phyloP scores from a whole-genome alignment of 2,329 filamentous ascomycete species.

The Beauveria sp. region DNA sequence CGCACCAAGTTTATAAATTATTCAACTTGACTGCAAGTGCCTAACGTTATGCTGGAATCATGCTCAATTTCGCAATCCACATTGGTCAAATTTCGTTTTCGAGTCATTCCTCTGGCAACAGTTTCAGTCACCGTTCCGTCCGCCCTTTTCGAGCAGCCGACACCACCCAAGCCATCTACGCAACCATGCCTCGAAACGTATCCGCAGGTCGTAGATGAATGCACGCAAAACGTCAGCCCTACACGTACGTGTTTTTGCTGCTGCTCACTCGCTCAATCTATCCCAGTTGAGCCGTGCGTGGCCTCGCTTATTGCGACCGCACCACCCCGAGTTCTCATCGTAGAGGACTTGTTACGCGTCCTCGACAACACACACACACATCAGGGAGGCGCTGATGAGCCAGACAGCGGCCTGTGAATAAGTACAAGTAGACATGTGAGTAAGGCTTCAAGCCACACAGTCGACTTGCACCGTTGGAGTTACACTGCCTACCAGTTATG shows the following conservation, averaged over 20 bases:
- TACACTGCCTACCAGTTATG: neutral
- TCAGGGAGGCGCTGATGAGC: no score
- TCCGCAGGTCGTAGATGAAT: neutral
- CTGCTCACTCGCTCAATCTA: neutral
- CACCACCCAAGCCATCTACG: neutral
- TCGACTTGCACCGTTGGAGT: neutral
- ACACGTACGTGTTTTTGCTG: neutral
- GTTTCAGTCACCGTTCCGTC: no score
- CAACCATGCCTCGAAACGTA: slow-evolving; percentile 1
- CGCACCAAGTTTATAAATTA: neutral
- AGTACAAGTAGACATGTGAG: neutral
- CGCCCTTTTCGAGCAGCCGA: no score
- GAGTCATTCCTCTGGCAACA: neutral
- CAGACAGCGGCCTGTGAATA: no score
- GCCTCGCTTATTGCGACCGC: no score
- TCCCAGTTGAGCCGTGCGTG: neutral
- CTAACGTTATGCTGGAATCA: neutral
- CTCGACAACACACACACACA: no score
- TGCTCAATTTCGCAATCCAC: neutral
- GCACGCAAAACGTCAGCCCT: neutral
- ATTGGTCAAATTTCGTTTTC: neutral
- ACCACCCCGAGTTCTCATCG: no score
- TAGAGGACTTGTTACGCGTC: no score
- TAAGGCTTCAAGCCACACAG: neutral
- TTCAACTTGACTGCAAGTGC: neutral